A percentile compares a stretch with the other conserved stretches of the same genome.
phyloP scores from a whole-genome alignment of 106 monocot genomes.

The Hemerocallis citrina region DNA sequence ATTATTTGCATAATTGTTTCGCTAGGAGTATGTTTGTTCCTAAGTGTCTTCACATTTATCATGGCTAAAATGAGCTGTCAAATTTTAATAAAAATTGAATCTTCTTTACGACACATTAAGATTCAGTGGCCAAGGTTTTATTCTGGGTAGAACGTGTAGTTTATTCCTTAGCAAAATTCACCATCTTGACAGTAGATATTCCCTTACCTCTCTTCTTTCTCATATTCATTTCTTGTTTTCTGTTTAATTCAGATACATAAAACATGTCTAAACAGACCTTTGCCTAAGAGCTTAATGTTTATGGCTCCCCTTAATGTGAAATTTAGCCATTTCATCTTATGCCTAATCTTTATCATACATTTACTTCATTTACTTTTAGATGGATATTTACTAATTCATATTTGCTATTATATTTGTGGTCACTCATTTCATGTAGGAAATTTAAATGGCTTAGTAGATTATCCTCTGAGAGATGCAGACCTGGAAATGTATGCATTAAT shows the following conservation, averaged over 20 bases:
- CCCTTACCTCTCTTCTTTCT: background rate
- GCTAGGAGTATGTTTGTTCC: too few species aligned
- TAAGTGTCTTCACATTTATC: too few species aligned
- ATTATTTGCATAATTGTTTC: background rate
- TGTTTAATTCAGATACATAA: background rate
- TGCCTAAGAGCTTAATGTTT: background rate
- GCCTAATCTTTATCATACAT: background rate
- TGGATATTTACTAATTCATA: background rate
- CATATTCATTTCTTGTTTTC: background rate
- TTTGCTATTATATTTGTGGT: background rate
- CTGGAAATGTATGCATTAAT: slow-evolving; percentile 27
- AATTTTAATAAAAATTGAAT: background rate
- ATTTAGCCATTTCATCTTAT: background rate
- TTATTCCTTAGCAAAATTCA: background rate
- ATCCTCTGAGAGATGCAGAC: slow-evolving; percentile 20
- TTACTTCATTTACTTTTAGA: background rate
- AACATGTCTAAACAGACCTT: background rate
- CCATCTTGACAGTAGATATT: too few species aligned
- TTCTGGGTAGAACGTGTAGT: background rate
- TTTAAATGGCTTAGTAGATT: background rate
- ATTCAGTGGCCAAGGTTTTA: background rate
- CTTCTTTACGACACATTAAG: background rate
- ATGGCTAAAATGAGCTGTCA: background rate
- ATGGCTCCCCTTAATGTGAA: background rate
- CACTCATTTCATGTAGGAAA: background rate